These are phyloP conservation scores for Aspergillus sp. DNA, from an alignment of 2,329 filamentous ascomycete genomes.

Conservation along the genomic window DNA sequence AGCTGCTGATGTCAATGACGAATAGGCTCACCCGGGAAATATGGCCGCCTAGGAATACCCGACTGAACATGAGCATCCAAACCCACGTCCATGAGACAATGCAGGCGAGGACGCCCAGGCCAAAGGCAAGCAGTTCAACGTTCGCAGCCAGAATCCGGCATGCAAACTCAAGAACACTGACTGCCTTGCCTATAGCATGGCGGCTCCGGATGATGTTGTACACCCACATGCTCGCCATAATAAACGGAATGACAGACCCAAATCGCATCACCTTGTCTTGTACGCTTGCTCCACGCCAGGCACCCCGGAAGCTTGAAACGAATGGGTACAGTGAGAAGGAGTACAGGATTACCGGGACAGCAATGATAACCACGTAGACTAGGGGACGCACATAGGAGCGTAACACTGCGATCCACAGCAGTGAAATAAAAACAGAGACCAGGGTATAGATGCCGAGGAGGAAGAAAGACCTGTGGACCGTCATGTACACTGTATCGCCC, in stretches of 20 bases:
- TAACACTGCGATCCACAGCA: constrained; percentile 82
- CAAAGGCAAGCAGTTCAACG: constrained; percentile 71
- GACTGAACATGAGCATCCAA: constrained; percentile 94
- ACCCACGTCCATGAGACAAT: constrained; percentile 89
- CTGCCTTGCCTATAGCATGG: constrained; percentile 68
- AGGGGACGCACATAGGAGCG: constrained; percentile 81
- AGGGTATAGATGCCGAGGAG: constrained; percentile 85
- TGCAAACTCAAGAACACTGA: constrained; percentile 85
- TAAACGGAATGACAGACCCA: constrained; percentile 65
- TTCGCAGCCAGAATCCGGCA: constrained; percentile 80
- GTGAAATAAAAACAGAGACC: constrained; percentile 76
- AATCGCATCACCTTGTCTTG: constrained; percentile 88
- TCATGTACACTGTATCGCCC: constrained; percentile 90
- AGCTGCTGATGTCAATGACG: constrained; percentile 77
- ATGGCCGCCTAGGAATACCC: constrained; percentile 88
- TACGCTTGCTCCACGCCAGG: constrained; percentile 62
- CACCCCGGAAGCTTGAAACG: constrained; percentile 75
- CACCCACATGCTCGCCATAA: constrained; percentile 67
- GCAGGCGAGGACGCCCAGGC: constrained; percentile 62
- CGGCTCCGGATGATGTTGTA: constrained; percentile 75
- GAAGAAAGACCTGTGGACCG: constrained; percentile 75
- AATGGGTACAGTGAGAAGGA: constrained; percentile 89
- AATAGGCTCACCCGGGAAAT: constrained; percentile 56
- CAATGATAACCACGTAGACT: constrained; percentile 68
- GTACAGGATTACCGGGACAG: constrained; percentile 75